Conservation (phyloP, 164 flowering plant species). For the Vitis cinerea region DNA sequence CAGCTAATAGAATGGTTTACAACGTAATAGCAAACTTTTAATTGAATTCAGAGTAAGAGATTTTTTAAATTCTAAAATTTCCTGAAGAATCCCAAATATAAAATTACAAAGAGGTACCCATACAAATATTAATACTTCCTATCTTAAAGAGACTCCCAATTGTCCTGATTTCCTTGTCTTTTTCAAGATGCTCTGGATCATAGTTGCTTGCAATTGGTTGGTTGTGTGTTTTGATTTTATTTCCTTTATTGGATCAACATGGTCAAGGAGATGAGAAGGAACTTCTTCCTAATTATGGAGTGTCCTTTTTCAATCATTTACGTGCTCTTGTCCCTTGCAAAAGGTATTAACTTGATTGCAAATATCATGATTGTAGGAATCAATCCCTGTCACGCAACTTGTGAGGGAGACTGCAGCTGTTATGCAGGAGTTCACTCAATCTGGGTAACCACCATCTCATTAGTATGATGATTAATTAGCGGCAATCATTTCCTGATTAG, state of each 20-base stretch:
- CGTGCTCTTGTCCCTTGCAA: neutral
- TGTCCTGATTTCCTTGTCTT: neutral
- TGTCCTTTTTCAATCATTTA: neutral
- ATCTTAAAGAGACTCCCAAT: too few relatives aligned
- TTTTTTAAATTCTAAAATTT: neutral
- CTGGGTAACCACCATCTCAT: constrained; percentile 59
- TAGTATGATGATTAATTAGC: neutral
- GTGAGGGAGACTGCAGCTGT: constrained; percentile 97
- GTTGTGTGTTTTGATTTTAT: neutral
- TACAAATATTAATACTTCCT: too few relatives aligned
- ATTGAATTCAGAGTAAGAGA: too few relatives aligned
- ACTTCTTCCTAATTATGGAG: neutral
- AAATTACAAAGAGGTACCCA: too few relatives aligned
- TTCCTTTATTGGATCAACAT: neutral
- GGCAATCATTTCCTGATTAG: too few relatives aligned
- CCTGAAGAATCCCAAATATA: neutral
- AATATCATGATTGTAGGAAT: constrained; percentile 50
- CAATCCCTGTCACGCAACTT: constrained; percentile 92
- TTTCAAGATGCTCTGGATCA: too few relatives aligned
- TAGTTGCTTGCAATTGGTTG: neutral
- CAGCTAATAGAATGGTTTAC: too few relatives aligned
- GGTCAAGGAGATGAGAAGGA: too few relatives aligned
- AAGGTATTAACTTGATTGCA: neutral
- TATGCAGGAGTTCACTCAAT: constrained; percentile 98
- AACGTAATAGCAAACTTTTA: too few relatives aligned